These are phyloP conservation scores for Metschnikowia bowlesiae DNA, from an alignment of 805 yeast genomes.

Conservation along the genomic window DNA sequence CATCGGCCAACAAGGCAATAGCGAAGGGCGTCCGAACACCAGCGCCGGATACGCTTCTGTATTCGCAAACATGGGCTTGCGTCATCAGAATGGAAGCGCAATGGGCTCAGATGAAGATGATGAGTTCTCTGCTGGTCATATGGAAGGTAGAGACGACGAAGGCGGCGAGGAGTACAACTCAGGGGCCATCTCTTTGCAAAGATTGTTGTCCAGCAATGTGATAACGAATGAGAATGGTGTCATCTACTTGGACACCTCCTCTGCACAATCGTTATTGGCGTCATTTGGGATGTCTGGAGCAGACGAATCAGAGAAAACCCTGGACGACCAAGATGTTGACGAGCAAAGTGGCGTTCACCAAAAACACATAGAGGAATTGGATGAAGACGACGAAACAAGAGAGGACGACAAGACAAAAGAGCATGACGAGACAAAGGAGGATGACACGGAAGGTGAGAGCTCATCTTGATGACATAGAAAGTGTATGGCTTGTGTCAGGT, in stretches of 20 bases:
- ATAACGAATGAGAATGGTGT: slow-evolving; percentile 60
- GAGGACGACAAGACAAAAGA: background rate
- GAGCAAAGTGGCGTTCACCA: slow-evolving; percentile 25
- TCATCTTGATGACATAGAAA: slow-evolving; percentile 3
- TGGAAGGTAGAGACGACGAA: slow-evolving; percentile 19
- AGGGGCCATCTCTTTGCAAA: slow-evolving; percentile 42
- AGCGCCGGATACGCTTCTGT: slow-evolving; percentile 15
- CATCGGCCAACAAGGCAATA: slow-evolving; percentile 40
- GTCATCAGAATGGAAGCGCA: slow-evolving; percentile 11
- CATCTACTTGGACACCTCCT: slow-evolving; percentile 57
- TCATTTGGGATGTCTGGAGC: slow-evolving; percentile 39
- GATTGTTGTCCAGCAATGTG: slow-evolving; percentile 43
- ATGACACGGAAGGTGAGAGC: slow-evolving; percentile 8
- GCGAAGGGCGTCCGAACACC: slow-evolving; percentile 15
- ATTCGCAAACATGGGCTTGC: slow-evolving; percentile 18
- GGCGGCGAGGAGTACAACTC: slow-evolving; percentile 21
- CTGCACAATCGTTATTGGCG: slow-evolving; percentile 61
- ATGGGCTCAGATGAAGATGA: slow-evolving; percentile 25
- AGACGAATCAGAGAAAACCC: slow-evolving; percentile 17
- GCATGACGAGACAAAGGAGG: slow-evolving; percentile 12
- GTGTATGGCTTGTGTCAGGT: slow-evolving; percentile 2
- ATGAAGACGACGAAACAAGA: slow-evolving; percentile 20
- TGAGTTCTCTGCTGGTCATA: slow-evolving; percentile 12
- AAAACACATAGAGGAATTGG: slow-evolving; percentile 32
- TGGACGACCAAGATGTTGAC: slow-evolving; percentile 24